Base-by-base conservation (phyloP, 2,329 filamentous ascomycete genomes). In the Aspergillus neoniger region DNA sequence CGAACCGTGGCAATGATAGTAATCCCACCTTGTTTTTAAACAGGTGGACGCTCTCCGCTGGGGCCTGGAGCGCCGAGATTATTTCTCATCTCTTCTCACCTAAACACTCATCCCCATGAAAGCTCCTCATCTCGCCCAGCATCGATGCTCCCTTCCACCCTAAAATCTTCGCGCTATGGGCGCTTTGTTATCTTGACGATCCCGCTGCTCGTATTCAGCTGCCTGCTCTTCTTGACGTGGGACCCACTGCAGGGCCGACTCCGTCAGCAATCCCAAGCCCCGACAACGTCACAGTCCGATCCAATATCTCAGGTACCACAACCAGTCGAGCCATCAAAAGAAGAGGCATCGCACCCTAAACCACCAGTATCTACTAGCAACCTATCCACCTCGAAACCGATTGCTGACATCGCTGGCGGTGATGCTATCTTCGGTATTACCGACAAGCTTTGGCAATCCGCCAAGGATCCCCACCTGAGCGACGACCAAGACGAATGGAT, bases 401-500 rank as follows among this genome's bases (percentile, higher is more conserved):
- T 19, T 12, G 41, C n/a, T 14, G 19, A 44, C 21, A 14, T 44
- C 2, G 41, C 21, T 12, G 41, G 19, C 15, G 41, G 41, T 19
- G 32, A 36, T 36, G 53, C 39, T 12, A 55, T 55, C 8, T 14
- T 41, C 23, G 53, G 52, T 12, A 55, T 55, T 5, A 44, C 38
- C n/a, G 38, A 55, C 53, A 55, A 55, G 19, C 15, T 55, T 9
- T 55, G 53, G 53, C 53, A 55, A 14, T 55, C 53, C 9, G 23
- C 53, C 38, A 44, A 55, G 25, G 36, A 10, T 25, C 21, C 53
- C 23, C 23, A 19, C 8, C 39, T 55, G 9, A 47, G 15, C 39
- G 15, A 19, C 28, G 53, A 55, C 25, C 53, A 55, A 36, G 14
- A 14, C 25, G n/a, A 44, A 15, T 55, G 53, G 53, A 36, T 55